Evolutionary conservation across 345 rosid species (phyloP).

Genomic region (Psidium friedrichsthalianum): DNA sequence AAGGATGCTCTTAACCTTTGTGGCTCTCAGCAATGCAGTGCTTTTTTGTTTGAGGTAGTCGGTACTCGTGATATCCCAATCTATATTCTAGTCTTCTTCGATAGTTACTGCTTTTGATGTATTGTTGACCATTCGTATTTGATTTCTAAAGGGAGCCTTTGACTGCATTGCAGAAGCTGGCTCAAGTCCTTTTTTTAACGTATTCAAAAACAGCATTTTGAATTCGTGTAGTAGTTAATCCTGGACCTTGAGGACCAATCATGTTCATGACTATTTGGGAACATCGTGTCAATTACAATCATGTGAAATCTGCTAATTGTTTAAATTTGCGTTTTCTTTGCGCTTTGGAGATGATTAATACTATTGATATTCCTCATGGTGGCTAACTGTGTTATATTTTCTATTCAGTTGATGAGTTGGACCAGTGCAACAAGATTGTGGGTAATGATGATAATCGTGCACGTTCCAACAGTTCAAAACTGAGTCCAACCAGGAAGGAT

Average conservation of each 20-base stretch:
- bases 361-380: background rate
- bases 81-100: background rate
- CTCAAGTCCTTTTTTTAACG: background rate
- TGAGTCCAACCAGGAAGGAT: slow-evolving; percentile 15
- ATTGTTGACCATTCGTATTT: background rate
- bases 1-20: background rate
- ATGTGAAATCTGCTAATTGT: background rate
- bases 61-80: background rate
- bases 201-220: background rate
- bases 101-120: background rate
- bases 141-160: background rate
- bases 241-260: background rate
- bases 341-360: background rate
- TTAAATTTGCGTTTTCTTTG: background rate
- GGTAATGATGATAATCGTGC: slow-evolving; percentile 47
- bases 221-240: background rate
- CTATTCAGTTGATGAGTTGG: slow-evolving; percentile 69
- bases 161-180: background rate
- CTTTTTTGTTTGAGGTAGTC: background rate
- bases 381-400: background rate
- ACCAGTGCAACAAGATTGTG: slow-evolving; percentile 76
- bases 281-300: background rate
- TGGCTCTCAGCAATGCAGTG: background rate
- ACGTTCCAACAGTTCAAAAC: slow-evolving; percentile 24
- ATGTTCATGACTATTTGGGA: background rate